Evolutionary conservation across 2,329 filamentous ascomycete genomes (phyloP), one percentile per base, ranked within the genome.

Genomic region (Clonostachys byssicola): DNA sequence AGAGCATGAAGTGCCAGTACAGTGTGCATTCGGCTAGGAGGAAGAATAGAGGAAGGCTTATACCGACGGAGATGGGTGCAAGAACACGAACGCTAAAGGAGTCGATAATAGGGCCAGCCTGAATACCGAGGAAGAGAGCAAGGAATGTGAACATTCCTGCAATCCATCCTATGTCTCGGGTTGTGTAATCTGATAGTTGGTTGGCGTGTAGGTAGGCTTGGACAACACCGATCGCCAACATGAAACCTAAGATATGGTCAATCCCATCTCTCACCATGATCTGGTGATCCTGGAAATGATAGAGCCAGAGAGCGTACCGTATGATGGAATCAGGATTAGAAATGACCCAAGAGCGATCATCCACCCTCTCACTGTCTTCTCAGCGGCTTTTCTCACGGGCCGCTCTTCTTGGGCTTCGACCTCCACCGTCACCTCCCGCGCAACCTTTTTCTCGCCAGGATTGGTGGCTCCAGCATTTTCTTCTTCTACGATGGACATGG

Each of bases 1-100:
- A 60, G 5, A 76, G 60, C 33, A 75, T 57, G 38, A 77, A 76
- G 8, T 77, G 72, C 72, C 70, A 75, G 55, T 77, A 77, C 18
- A 56, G 45, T 6, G 55, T 59, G 52, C 73, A 77, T 46, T 76
- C 60, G 0, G 69, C 74, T 33, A 78, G 61, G 4, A 77, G 52
- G 10, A 77, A 62, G 45, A 75, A 70, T 38, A 66, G 67, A 3
- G 60, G 52, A 2, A 73, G 56, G 42, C 66, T 71, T 1, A 61
- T 52, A 3, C 60, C 50, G 0, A 63, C 63, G 5, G 71, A 72
- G 6, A 62, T 47, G 5, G 69, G 55, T 1, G 67, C 58, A 13
- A 77, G 59, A 20, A 65, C 48, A 6, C 64, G 61, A 0, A 74
- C 70, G 0, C 73, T 75, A 38, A 75, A 71, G 1, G 63, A 62